Percentiles rank a stretch among this genome's conserved stretches.
These are phyloP conservation scores for Fragilaria radians DNA, from an alignment of 108 stramenopile species.

Conservation along the genomic window DNA sequence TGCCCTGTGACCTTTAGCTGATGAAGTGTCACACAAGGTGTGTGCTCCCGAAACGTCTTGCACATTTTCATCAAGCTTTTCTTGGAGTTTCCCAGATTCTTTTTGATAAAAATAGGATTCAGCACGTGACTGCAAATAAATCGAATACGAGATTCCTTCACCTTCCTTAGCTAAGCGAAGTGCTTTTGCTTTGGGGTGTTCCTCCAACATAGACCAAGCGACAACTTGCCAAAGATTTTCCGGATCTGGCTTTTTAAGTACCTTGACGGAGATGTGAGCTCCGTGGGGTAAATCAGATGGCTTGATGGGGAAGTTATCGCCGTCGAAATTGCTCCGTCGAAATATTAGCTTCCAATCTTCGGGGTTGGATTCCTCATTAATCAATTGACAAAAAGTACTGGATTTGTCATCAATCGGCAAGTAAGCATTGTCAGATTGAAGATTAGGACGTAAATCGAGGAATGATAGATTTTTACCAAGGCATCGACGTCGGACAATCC, in stretches of 20 bases:
- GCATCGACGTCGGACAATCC: slow-evolving; percentile 45
- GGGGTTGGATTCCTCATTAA: not conserved
- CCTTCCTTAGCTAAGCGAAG: slow-evolving; percentile 19
- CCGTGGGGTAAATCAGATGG: slow-evolving; percentile 48
- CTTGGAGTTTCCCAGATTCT: not conserved
- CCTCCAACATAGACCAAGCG: slow-evolving; percentile 37
- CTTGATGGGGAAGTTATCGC: slow-evolving; percentile 46
- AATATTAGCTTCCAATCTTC: not conserved
- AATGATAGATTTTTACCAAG: slow-evolving; percentile 52
- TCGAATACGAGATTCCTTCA: slow-evolving; percentile 50
- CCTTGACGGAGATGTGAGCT: slow-evolving; percentile 23
- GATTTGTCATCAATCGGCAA: not conserved
- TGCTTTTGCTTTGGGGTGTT: slow-evolving; percentile 46
- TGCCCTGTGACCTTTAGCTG: slow-evolving; percentile 41
- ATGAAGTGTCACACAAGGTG: not conserved
- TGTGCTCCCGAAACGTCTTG: not conserved
- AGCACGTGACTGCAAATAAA: slow-evolving; percentile 43
- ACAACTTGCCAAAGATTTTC: slow-evolving; percentile 21
- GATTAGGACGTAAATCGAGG: slow-evolving; percentile 30
- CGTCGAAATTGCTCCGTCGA: not conserved
- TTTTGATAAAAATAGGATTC: slow-evolving; percentile 18
- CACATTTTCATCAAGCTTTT: slow-evolving; percentile 1
- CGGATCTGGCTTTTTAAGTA: slow-evolving; percentile 11
- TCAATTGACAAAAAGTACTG: not conserved
- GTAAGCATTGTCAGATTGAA: slow-evolving; percentile 1